Evolutionary conservation across 768 basidiomycete species (phyloP).

Genomic region (Leccinum obscurum): DNA sequence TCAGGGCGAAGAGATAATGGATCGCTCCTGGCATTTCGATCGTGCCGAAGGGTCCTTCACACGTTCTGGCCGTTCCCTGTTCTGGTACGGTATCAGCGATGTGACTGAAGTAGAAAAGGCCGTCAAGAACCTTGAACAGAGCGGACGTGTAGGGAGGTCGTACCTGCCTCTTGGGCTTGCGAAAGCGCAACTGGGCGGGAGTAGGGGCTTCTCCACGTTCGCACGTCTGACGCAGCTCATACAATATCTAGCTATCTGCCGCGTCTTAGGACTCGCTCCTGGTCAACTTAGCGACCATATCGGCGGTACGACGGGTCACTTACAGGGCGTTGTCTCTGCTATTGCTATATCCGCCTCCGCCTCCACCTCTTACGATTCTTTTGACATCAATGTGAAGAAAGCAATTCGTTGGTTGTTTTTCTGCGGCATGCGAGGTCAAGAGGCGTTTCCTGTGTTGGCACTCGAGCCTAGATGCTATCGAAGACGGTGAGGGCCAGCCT

Average conservation of each 20-base stretch:
- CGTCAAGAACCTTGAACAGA: slow-evolving; percentile 72
- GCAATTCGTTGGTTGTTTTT: slow-evolving; percentile 95
- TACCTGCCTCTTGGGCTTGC: slow-evolving; percentile 63
- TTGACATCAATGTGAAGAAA: slow-evolving; percentile 74
- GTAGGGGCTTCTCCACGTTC: slow-evolving; percentile 21
- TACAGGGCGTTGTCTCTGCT: slow-evolving; percentile 94
- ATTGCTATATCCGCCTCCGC: slow-evolving; percentile 67
- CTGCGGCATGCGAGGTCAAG: slow-evolving; percentile 89
- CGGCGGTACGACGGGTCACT: slow-evolving; percentile 92
- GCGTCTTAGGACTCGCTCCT: slow-evolving; percentile 60
- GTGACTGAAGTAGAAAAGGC: slow-evolving; percentile 88
- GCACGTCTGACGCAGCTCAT: slow-evolving; percentile 21
- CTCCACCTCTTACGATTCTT: slow-evolving; percentile 72
- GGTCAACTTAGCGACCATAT: slow-evolving; percentile 76
- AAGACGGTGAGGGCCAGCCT: slow-evolving; percentile 91
- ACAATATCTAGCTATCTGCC: too few species aligned
- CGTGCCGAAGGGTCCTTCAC: slow-evolving; percentile 98
- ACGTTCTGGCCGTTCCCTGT: slow-evolving; percentile 87
- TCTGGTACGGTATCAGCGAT: slow-evolving; percentile 97
- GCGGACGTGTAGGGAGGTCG: slow-evolving; percentile 81
- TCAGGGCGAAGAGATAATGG: slow-evolving; percentile 75
- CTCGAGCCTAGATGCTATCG: slow-evolving; percentile 86
- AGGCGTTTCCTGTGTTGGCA: slow-evolving; percentile 90
- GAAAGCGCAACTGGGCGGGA: slow-evolving; percentile 22
- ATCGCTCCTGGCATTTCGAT: slow-evolving; percentile 98